Conservation (phyloP, 2,329 filamentous ascomycete species). For the Myriosclerotinia curreyana region DNA sequence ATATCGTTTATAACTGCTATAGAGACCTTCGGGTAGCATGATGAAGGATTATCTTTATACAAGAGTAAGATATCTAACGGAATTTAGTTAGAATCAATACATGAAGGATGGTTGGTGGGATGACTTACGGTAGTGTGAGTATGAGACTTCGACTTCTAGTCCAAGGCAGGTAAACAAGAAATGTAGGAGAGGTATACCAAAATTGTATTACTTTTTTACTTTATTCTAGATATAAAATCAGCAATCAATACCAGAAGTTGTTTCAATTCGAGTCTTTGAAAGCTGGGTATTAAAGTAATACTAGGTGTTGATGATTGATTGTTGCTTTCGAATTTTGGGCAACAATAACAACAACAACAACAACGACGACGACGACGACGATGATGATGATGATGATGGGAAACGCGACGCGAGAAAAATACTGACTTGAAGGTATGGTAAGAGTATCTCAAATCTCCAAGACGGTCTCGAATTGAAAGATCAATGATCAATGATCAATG, state of each 20-base stretch:
- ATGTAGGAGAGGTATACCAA: neutral
- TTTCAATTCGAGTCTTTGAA: neutral
- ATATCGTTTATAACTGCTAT: conserved; percentile 14
- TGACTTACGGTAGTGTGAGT: neutral
- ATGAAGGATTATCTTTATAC: neutral
- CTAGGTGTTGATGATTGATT: neutral
- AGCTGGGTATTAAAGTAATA: neutral
- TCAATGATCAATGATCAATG: no score
- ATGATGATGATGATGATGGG: no score
- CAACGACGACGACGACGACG: no score
- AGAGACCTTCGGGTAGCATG: conserved; percentile 11
- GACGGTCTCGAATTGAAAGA: neutral
- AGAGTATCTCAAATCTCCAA: no score
- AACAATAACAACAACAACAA: neutral
- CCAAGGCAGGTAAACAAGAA: neutral
- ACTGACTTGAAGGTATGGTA: neutral
- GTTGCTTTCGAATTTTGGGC: neutral
- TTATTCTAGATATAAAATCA: neutral
- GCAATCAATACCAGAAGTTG: neutral
- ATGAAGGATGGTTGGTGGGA: neutral
- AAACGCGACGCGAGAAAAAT: neutral
- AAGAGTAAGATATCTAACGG: neutral
- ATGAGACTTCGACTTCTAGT: neutral
- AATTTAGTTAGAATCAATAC: no score
- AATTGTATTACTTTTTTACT: neutral